phyloP scores from a whole-genome alignment of 331 rosid genomes.

The Erythrophleum ivorense region DNA sequence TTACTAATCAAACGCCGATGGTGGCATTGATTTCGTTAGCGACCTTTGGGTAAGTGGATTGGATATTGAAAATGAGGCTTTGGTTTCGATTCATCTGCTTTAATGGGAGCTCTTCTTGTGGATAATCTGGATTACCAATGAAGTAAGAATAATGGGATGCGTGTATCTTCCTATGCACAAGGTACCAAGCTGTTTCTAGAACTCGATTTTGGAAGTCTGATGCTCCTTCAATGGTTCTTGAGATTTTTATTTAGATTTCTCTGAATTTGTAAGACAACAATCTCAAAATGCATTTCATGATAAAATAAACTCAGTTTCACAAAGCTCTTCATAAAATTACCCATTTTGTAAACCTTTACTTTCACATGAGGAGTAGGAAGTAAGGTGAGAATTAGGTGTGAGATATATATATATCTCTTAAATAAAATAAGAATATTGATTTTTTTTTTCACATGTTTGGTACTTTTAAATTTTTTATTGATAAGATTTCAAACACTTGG shows the following conservation, averaged over 20 bases:
- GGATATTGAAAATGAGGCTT: constrained; percentile 18
- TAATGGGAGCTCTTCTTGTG: background rate
- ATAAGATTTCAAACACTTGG: background rate
- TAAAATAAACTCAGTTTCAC: background rate
- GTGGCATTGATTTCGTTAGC: background rate
- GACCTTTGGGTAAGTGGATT: background rate
- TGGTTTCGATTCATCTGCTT: background rate
- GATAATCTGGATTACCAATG: background rate
- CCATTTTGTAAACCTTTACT: background rate
- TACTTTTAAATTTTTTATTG: background rate
- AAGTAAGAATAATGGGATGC: background rate
- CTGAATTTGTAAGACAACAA: background rate
- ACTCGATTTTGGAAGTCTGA: background rate
- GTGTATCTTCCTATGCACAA: background rate
- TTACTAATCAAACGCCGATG: too few relatives aligned
- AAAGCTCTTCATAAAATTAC: background rate
- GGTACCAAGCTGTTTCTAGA: background rate
- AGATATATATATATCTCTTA: too few relatives aligned
- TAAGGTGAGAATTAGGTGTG: background rate
- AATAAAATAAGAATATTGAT: too few relatives aligned
- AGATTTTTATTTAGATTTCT: background rate
- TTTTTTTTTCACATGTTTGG: background rate
- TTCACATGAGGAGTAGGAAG: background rate
- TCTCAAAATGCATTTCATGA: background rate
- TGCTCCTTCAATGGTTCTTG: background rate